Percentiles rank a stretch among this genome's conserved stretches.
Evolutionary conservation across 2,329 filamentous ascomycete genomes (phyloP).

Genomic region (Aspergillus sp.): DNA sequence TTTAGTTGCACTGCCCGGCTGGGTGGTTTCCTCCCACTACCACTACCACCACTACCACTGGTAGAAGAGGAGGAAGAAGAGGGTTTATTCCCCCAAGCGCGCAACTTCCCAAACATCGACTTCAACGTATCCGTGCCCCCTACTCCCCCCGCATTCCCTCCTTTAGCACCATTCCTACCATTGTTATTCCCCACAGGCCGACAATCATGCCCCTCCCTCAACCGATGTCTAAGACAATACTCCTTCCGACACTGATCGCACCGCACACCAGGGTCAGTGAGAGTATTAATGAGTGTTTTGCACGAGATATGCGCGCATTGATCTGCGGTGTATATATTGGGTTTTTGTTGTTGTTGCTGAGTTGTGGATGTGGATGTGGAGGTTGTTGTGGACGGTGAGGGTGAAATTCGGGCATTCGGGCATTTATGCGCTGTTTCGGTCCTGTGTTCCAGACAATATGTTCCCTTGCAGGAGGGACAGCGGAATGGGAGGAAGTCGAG

Average conservation of each 20-base stretch:
- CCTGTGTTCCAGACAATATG: constrained; percentile 92
- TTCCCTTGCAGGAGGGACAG: constrained; percentile 82
- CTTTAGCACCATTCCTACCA: constrained; percentile 22
- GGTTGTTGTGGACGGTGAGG: constrained; percentile 18
- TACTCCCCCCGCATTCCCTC: constrained; percentile 17
- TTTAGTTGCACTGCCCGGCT: constrained; percentile 70
- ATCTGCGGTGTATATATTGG: constrained; percentile 58
- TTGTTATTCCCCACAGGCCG: constrained; percentile 55
- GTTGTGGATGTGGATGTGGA: constrained; percentile 26
- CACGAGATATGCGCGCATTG: constrained; percentile 53
- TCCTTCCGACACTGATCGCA: constrained; percentile 52
- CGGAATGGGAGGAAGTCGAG: constrained; percentile 95
- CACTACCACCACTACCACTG: constrained; percentile 69
- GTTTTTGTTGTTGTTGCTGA: constrained; percentile 44
- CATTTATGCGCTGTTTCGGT: constrained; percentile 79
- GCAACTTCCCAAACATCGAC: constrained; percentile 74
- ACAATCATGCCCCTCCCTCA: constrained; percentile 77
- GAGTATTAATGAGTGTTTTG: constrained; percentile 56
- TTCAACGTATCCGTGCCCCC: constrained; percentile 61
- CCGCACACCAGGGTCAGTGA: constrained; percentile 52
- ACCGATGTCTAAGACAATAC: constrained; percentile 55
- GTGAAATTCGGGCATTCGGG: constrained; percentile 51
- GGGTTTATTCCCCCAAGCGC: constrained; percentile 77
- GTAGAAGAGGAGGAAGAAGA: constrained; percentile 25
- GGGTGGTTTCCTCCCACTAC: constrained; percentile 69